Base-by-base conservation (phyloP, 352 stramenopile species). In the Pythium periplocum region DNA sequence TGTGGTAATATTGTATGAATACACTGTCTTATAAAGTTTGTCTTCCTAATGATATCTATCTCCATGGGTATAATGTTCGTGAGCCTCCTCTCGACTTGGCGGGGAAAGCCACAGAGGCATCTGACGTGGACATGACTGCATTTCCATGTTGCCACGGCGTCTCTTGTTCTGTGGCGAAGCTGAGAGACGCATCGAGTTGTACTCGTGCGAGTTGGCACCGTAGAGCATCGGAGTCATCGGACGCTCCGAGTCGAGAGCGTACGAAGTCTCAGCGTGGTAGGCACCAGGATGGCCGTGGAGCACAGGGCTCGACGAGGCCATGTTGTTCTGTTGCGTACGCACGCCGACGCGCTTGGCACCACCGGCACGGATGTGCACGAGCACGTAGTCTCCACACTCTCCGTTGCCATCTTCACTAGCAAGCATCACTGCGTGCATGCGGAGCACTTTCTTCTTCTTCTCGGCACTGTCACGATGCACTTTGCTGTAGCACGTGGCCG, bases 351-450 rank as follows among this genome's bases (percentile, higher is more conserved):
- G 77, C 65, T 90, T 90, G 62, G 65, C 80, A 39, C 74, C 76
- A 35, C 79, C 79, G 3, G 79, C 71, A 11, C 79, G 77, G 45
- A 90, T 90, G 62, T 90, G 79, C 40, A 90, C 79, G 4, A 90
- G 71, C 48, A 90, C 79, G 47, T 80, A 82, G 31, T 83, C 63
- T 12, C 75, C 74, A 37, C 57, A 59, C 51, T 87, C 77, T 6
- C 73, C 69, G 1, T 46, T 68, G 9, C 77, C 79, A 8, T 60
- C 54, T 10, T 65, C 61, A 34, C 79, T 64, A 11, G 77, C 75
- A 35, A 87, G 75, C 79, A 90, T 90, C 39, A 90, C 79, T 0
- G 79, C 79, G 50, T 90, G 79, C 79, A 90, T 90, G 39, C 79
- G 79, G 50, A 90, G 83, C 2, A 90, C 76, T 53, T 90, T 90